Evolutionary conservation across 164 flowering plant species (phyloP).

Genomic region (Vitis rotundifolia): DNA sequence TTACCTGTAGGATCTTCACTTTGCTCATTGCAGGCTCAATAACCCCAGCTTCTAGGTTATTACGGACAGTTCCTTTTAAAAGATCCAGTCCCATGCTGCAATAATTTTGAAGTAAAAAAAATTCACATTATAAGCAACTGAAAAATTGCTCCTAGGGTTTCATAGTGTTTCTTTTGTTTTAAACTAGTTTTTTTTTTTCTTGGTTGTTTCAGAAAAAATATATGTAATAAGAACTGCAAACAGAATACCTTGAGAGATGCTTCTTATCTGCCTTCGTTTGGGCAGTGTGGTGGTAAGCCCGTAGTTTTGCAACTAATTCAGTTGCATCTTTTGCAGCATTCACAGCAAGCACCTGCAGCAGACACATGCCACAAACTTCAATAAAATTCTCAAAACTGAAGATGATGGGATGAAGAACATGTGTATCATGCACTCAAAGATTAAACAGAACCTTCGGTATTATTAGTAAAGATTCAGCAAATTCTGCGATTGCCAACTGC

Average conservation of each 20-base stretch:
- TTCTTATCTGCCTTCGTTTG: constrained; percentile 93
- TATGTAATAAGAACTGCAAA: neutral
- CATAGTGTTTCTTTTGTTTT: neutral
- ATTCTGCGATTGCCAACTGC: constrained; percentile 98
- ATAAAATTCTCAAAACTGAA: neutral
- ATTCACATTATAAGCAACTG: neutral
- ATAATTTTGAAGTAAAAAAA: neutral
- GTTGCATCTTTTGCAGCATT: constrained; percentile 99
- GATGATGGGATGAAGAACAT: neutral
- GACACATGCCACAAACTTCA: neutral
- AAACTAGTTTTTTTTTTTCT: too few relatives aligned
- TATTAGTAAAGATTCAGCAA: constrained; percentile 86
- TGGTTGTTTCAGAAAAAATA: too few relatives aligned
- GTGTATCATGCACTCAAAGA: neutral
- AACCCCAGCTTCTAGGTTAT: constrained; percentile 95
- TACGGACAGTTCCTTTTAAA: constrained; percentile 66
- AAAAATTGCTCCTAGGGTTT: neutral
- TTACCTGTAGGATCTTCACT: constrained; percentile 98
- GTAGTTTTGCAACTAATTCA: constrained; percentile 88
- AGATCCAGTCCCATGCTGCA: constrained; percentile 97
- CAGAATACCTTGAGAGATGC: constrained; percentile 76
- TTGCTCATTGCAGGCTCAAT: constrained; percentile 99
- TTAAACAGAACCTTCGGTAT: constrained; percentile 75
- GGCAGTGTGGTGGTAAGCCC: constrained; percentile 93
- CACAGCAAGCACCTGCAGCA: constrained; percentile 84